Percentiles rank a stretch among this genome's conserved stretches.
Conservation (phyloP, 768 basidiomycete genomes). For the Kwoniella dendrophila region DNA sequence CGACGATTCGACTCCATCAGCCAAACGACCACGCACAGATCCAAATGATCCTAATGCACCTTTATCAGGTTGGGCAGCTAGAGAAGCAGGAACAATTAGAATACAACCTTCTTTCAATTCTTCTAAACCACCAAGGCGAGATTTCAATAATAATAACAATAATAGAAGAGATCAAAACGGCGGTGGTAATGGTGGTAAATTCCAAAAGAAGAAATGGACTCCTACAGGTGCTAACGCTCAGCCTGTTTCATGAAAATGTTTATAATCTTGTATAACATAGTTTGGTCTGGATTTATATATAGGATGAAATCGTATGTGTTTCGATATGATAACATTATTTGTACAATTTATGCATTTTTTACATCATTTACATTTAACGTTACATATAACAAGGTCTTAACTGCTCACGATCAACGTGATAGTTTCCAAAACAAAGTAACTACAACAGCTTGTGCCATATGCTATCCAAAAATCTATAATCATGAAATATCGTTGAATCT, state of each 20-base stretch:
- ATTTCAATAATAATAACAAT: background rate
- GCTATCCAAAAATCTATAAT: no score
- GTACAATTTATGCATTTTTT: conserved; percentile 6
- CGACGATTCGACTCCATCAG: conserved; percentile 11
- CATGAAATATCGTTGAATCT: no score
- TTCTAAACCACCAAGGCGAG: conserved; percentile 6
- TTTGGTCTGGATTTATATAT: no score
- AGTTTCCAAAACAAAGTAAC: no score
- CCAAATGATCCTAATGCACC: conserved; percentile 4
- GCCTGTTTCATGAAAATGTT: conserved; percentile 23
- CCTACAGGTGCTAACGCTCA: conserved; percentile 51
- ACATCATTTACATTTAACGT: background rate
- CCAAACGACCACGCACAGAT: conserved; percentile 12
- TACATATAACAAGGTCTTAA: background rate
- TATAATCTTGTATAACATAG: background rate
- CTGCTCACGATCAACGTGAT: background rate
- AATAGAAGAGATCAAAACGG: background rate
- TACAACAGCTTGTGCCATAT: no score
- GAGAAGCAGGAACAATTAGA: conserved; percentile 11
- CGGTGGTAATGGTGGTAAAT: conserved; percentile 22
- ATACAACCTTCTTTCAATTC: conserved; percentile 9
- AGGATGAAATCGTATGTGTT: background rate
- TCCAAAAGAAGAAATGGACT: conserved; percentile 39
- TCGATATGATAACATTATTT: background rate
- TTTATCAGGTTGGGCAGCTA: conserved; percentile 11